Evolutionary conservation across 768 basidiomycete genomes (phyloP), one percentile per base, ranked within the genome.

Genomic region (Leccinum subtestaceum): DNA sequence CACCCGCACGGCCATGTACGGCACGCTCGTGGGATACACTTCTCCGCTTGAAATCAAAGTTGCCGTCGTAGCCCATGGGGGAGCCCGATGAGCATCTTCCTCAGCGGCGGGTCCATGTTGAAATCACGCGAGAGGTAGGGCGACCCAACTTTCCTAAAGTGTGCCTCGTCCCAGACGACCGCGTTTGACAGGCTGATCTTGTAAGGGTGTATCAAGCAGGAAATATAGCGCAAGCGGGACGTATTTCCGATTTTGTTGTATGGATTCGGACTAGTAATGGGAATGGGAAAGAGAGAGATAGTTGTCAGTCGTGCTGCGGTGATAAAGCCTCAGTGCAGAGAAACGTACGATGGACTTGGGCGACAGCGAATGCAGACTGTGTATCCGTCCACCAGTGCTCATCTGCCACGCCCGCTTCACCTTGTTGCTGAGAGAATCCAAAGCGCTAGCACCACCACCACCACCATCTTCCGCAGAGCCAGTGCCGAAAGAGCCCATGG

Each of bases 141-240:
- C 53, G 93, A 93, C 53, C 93, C 97, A 75, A 99, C 98, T 77
- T 99, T 98, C 65, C 96, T 96, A 74, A 98, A 99, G 75, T 99
- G 96, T 40, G 96, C 96, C 79, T 99, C 97, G 74, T 99, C 97
- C 97, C 96, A 98, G 59, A 98, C 86, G 74, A 99, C 96, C 63
- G 83, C 70, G 68, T 89, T 83, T 34, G 91, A 82, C 57, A 86
- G 84, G 11, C 96, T 95, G 49, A 99, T 99, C 66, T 88, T 84
- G 79, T 95, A 89, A 74, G 90, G 96, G 31, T 95, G 88, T 6
- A 96, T 97, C 84, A 91, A 93, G 78, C 96, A 95, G 11, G 94
- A 88, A 48, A 78, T 98, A 99, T 43, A 93, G 77, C 57, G 87
- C 81, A 7, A 93, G 89, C 0, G 87, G 81, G 61, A 94, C 72